Base-by-base conservation (phyloP, 2,329 filamentous ascomycete species). In the Mariannaea elegans region DNA sequence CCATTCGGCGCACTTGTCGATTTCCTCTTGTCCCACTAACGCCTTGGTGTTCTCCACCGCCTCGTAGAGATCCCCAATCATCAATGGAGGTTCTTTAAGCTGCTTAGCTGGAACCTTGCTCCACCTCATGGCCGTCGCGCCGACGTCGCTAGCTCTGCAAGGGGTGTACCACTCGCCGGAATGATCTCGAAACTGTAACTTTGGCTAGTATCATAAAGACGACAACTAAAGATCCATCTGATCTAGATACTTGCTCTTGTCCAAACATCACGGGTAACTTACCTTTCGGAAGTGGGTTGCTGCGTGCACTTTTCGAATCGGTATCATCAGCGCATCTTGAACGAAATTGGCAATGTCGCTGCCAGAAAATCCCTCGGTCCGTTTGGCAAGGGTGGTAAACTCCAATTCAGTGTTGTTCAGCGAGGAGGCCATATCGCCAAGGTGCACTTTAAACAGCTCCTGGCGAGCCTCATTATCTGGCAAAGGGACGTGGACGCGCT, bases 91-190 rank as follows among this genome's bases (percentile, higher is more conserved):
- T 13, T 55, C 54, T 10, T 44, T 55, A 3, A 51, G 10, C 21
- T 59, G 54, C 29, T 41, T 18, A 18, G 23, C 31, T 1, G 55
- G 45, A 7, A 47, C 21, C 27, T 49, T 32, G 5, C 39, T 48
- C 56, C 56, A 59, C 14, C 31, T 53, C 56, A 48, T 52, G 5
- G 34, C 29, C 16, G 39, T 19, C 7, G 56, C 48, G 14, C 27
- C 49, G 5, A 1, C n/a, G 18, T 34, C 18, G 5, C 12, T 9
- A 3, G 48, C 21, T 31, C 39, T 27, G 34, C 56, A 59, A 13
- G 56, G 56, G 8, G 56, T 53, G 34, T 59, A 59, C 56, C 56
- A 59, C 10, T 59, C 48, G 18, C 56, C 56, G 2, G 47, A 16
- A 10, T n/a, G n/a, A 31, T 59, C 56, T 9, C 29, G 56, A 38